Percentiles rank a stretch among this genome's conserved stretches.
phyloP scores from a whole-genome alignment of 495 filamentous ascomycete species.

The Penicillium angulare region DNA sequence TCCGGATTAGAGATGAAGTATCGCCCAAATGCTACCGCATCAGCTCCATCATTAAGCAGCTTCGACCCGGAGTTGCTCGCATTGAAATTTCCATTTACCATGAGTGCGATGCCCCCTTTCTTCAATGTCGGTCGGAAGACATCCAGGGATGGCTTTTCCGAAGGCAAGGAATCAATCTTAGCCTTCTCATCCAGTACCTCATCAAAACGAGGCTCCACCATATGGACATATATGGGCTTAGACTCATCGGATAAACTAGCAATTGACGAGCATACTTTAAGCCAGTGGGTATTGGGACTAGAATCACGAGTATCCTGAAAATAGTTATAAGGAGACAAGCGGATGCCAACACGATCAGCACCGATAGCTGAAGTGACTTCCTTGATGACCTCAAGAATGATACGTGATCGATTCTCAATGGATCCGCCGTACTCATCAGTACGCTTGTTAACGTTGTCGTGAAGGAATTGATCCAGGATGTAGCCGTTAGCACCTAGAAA shows the following conservation, averaged over 20 bases:
- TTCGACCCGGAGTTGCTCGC: conserved; percentile 24
- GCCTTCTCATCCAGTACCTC: conserved; percentile 45
- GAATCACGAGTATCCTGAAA: conserved; percentile 45
- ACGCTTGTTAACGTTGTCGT: conserved; percentile 48
- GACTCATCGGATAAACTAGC: conserved; percentile 22
- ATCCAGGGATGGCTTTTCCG: conserved; percentile 28
- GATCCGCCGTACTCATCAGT: conserved; percentile 52
- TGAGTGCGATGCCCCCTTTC: conserved; percentile 29
- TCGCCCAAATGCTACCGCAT: conserved; percentile 55
- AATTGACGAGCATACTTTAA: conserved; percentile 23
- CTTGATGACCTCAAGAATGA: conserved; percentile 46
- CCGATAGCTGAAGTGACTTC: conserved; percentile 25
- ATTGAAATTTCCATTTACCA: conserved; percentile 34
- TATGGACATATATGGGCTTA: conserved; percentile 38
- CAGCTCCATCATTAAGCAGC: conserved; percentile 23
- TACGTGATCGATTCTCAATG: conserved; percentile 48
- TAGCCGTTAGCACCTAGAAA: conserved; percentile 49
- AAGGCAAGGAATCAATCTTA: conserved; percentile 34
- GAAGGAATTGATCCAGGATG: conserved; percentile 54
- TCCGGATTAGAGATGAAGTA: conserved; percentile 70
- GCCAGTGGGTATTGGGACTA: conserved; percentile 28
- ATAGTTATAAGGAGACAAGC: conserved; percentile 49
- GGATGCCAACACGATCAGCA: conserved; percentile 35
- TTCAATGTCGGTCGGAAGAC: conserved; percentile 27
- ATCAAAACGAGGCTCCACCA: conserved; percentile 44